Evolutionary conservation across 306 rosid genomes (phyloP), one percentile per base, ranked within the genome.

Genomic region (Abrus pulchellus): DNA sequence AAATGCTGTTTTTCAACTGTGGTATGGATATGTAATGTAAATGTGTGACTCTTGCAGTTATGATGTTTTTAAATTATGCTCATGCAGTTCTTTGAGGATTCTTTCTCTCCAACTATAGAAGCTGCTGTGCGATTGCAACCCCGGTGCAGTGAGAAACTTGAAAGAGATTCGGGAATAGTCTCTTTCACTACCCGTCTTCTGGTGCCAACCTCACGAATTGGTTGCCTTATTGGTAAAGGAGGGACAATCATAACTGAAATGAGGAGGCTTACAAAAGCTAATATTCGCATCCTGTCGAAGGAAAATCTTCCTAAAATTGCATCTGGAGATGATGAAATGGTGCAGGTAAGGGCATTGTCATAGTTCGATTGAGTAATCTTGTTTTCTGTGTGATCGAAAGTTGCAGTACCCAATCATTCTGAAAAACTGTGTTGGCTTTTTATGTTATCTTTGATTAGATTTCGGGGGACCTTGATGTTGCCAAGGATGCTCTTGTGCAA

Each of bases 141-240:
- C 9, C 92, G 98, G 50, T 91, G 97, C 85, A 95, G 99, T 7
- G 99, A 93, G 83, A 95, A 89, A 86, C 88, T 89, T 65, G 99
- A 95, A 86, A 91, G 99, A 86, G 99, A 95, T 80, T 95, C 98
- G 2, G 99, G 99, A 49, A 86, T 93, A 14, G 80, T 91, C 87
- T 91, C 99, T 70, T 95, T 89, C 80, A 93, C 98, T 72, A 90
- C 96, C 65, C 90, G 99, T 76, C 56, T 93, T 29, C 92, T 95
- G 57, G 99, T 95, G 67, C 94, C 99, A 52, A 84, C 96, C 10
- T 88, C 96, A 50, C 88, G 97, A 75, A 91, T 95, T 89, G 99
- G 99, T 84, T 95, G 99, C 87, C 97, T 95, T 44, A 93, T 95
- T 78, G 99, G 99, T 76, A 95, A 91, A 83, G 98, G 99, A 62